phyloP scores from a whole-genome alignment of 257 asterid genomes.

The Nicotiana obtusifolia region DNA sequence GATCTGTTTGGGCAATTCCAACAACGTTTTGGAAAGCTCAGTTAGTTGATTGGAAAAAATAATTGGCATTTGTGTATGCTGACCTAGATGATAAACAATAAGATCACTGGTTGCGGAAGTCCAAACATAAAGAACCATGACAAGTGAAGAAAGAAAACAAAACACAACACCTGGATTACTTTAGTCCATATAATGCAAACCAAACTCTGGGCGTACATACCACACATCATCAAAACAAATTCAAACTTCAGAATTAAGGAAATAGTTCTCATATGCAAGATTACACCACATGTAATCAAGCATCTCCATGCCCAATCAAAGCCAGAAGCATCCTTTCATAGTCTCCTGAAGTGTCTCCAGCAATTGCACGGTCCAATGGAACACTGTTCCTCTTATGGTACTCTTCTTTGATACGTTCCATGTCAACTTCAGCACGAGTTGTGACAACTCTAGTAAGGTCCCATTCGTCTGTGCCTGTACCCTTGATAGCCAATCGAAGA shows the following conservation, averaged over 20 bases:
- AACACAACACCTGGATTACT: neutral
- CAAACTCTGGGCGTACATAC: neutral
- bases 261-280: neutral
- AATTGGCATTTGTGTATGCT: neutral
- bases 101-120: neutral
- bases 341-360: slow-evolving; percentile 75
- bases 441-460: slow-evolving; percentile 80
- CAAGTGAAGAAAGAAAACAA: neutral
- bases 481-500: slow-evolving; percentile 56
- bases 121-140: neutral
- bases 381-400: slow-evolving; percentile 64
- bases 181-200: neutral
- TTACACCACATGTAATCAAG: slow-evolving; percentile 6
- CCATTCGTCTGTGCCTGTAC: slow-evolving; percentile 68
- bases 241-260: neutral
- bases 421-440: slow-evolving; percentile 69
- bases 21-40: too few relatives aligned
- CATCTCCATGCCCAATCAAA: slow-evolving; percentile 47
- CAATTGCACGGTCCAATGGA: slow-evolving; percentile 54
- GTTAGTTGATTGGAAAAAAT: neutral
- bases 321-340: slow-evolving; percentile 66
- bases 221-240: neutral
- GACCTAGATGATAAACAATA: neutral
- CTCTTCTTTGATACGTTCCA: slow-evolving; percentile 61
- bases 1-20: too few relatives aligned